Evolutionary conservation across 73 alveolate species (phyloP).

Genomic region (Paramecium sonneborni): DNA sequence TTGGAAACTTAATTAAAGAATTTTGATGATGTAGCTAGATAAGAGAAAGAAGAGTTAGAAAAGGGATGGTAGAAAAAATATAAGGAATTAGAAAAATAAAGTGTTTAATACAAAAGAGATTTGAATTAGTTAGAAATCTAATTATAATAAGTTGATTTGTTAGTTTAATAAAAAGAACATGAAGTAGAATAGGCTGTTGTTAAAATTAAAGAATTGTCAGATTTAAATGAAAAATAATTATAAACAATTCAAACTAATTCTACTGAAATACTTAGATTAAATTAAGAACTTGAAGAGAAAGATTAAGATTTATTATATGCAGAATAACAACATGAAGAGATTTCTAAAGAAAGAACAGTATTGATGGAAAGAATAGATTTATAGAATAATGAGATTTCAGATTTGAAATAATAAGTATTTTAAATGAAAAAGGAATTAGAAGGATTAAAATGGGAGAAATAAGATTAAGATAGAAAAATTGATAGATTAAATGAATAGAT

Average conservation of each 20-base stretch:
- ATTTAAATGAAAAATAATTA: background rate
- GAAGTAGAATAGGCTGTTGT: conserved; percentile 10
- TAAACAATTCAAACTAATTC: background rate
- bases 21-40: conserved; percentile 47
- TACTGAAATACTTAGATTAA: background rate
- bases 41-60: conserved; percentile 27
- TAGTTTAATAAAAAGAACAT: conserved; percentile 18
- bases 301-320: background rate
- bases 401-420: background rate
- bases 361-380: background rate
- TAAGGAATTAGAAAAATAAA: conserved; percentile 15
- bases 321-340: background rate
- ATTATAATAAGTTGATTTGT: background rate
- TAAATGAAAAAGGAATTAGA: background rate
- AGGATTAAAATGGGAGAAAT: background rate
- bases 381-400: background rate
- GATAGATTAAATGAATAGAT: background rate
- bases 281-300: background rate
- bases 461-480: conserved; percentile 3
- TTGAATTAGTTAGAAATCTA: background rate
- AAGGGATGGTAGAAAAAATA: conserved; percentile 37
- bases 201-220: background rate
- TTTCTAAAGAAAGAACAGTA: background rate
- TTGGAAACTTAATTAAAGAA: conserved; percentile 20
- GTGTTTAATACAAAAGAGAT: background rate